Percentiles rank a stretch among this genome's conserved stretches.
Evolutionary conservation across 177 flowering plant genomes (phyloP).

Genomic region (Telopea speciosissima): DNA sequence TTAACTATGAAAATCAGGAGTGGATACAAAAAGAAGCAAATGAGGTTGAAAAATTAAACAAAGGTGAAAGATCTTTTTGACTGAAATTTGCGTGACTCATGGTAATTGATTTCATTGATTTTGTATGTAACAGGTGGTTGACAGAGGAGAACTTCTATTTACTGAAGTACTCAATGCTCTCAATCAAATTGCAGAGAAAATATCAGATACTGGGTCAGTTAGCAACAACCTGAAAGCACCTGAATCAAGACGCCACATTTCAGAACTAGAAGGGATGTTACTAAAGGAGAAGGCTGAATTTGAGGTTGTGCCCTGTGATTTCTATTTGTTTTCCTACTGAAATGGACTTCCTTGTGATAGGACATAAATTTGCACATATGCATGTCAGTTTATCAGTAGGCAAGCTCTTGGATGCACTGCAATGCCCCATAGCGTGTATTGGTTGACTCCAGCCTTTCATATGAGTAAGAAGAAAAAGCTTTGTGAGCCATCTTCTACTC

Average conservation of each 20-base stretch:
- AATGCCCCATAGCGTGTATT: too few relatives aligned
- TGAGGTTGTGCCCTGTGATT: constrained; percentile 82
- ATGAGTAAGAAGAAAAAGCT: neutral
- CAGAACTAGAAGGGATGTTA: constrained; percentile 58
- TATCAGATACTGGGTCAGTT: constrained; percentile 16
- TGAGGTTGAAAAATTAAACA: constrained; percentile 32
- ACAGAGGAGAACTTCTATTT: constrained; percentile 65
- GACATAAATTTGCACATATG: too few relatives aligned
- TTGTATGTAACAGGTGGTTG: constrained; percentile 47
- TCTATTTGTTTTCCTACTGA: too few relatives aligned
- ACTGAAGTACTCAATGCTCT: constrained; percentile 74
- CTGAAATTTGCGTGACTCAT: neutral
- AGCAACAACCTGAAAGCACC: constrained; percentile 23
- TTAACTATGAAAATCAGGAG: constrained; percentile 50
- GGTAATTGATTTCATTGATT: constrained; percentile 5
- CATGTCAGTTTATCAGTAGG: neutral
- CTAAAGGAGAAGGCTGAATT: constrained; percentile 75
- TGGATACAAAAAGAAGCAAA: constrained; percentile 62
- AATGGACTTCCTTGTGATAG: too few relatives aligned
- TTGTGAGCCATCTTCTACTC: neutral
- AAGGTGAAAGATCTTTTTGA: neutral
- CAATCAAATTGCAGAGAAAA: constrained; percentile 48
- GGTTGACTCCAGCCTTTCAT: neutral
- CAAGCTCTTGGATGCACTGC: too few relatives aligned
- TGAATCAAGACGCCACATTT: constrained; percentile 49